phyloP scores from a whole-genome alignment of 768 basidiomycete species.

The Kwoniella dendrophila region DNA sequence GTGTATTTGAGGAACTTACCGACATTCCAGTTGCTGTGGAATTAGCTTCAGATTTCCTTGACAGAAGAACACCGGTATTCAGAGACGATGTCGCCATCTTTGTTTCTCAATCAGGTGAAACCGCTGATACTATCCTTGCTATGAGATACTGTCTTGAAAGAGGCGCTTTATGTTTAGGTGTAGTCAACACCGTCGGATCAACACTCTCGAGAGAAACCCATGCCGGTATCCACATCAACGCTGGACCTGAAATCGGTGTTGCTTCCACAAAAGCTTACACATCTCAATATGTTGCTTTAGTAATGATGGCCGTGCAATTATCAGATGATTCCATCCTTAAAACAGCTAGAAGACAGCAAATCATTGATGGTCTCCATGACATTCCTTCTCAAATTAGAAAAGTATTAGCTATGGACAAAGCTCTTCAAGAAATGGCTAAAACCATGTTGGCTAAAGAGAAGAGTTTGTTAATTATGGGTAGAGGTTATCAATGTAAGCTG shows the following conservation, averaged over 20 bases:
- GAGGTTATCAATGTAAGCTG: slow-evolving; percentile 77
- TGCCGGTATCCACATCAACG: slow-evolving; percentile 99
- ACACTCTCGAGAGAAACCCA: slow-evolving; percentile 97
- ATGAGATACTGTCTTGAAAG: slow-evolving; percentile 95
- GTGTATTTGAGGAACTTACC: slow-evolving; percentile 97
- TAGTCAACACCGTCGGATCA: slow-evolving; percentile 98
- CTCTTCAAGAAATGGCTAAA: slow-evolving; percentile 79
- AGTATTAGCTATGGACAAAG: slow-evolving; percentile 76
- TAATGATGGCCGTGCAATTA: slow-evolving; percentile 98
- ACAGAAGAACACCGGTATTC: slow-evolving; percentile 99
- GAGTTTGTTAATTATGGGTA: slow-evolving; percentile 91
- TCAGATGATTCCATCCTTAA: slow-evolving; percentile 96
- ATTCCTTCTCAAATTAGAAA: slow-evolving; percentile 85
- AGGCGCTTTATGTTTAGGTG: slow-evolving; percentile 93
- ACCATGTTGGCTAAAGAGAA: slow-evolving; percentile 69
- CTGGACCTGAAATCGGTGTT: slow-evolving; percentile 89
- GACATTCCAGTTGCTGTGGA: slow-evolving; percentile 98
- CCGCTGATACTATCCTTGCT: slow-evolving; percentile 95
- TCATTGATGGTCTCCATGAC: slow-evolving; percentile 89
- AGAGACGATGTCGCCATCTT: slow-evolving; percentile 96
- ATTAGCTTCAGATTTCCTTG: slow-evolving; percentile 95
- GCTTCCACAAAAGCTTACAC: slow-evolving; percentile 99
- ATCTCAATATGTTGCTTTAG: slow-evolving; percentile 94
- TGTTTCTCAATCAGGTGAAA: slow-evolving; percentile 96
- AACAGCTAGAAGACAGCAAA: slow-evolving; percentile 82